These are phyloP conservation scores for Moricandia moricandioides DNA, from an alignment of 345 rosid genomes.

Conservation along the genomic window DNA sequence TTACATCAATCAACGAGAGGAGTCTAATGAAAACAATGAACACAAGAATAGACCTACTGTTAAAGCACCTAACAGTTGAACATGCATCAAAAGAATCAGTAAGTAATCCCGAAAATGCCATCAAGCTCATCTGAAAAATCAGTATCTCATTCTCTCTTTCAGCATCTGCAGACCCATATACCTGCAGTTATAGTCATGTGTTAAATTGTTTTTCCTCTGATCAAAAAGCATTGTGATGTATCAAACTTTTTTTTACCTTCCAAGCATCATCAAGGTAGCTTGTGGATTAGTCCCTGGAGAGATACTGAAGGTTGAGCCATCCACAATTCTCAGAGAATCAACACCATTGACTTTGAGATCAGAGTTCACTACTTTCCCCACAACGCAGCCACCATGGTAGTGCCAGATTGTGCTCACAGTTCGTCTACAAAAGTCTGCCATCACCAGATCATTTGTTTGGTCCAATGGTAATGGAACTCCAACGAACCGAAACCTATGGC, in stretches of 20 bases:
- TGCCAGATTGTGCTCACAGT: conserved; percentile 96
- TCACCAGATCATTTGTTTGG: conserved; percentile 45
- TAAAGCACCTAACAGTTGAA: neutral
- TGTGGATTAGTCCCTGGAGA: conserved; percentile 98
- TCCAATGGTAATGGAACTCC: conserved; percentile 76
- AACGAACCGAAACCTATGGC: conserved; percentile 60
- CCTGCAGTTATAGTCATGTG: conserved; percentile 37
- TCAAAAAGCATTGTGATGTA: neutral
- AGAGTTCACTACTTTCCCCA: conserved; percentile 78
- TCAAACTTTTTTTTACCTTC: conserved; percentile 47
- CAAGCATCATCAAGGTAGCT: conserved; percentile 95
- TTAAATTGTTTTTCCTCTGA: neutral
- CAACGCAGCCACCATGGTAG: conserved; percentile 87
- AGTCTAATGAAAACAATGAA: conserved; percentile 6
- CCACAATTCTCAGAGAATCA: conserved; percentile 62
- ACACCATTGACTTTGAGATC: conserved; percentile 54
- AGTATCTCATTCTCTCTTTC: conserved; percentile 39
- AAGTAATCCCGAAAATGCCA: neutral
- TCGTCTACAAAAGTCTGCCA: conserved; percentile 73
- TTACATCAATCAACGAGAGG: neutral
- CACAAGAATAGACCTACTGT: conserved; percentile 10
- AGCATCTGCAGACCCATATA: conserved; percentile 55
- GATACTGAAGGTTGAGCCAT: conserved; percentile 68
- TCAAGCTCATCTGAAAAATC: conserved; percentile 4
- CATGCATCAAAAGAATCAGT: conserved; percentile 13